Conservation (phyloP, 2,329 filamentous ascomycete genomes). For the Acephala macrosclerotiorum region DNA sequence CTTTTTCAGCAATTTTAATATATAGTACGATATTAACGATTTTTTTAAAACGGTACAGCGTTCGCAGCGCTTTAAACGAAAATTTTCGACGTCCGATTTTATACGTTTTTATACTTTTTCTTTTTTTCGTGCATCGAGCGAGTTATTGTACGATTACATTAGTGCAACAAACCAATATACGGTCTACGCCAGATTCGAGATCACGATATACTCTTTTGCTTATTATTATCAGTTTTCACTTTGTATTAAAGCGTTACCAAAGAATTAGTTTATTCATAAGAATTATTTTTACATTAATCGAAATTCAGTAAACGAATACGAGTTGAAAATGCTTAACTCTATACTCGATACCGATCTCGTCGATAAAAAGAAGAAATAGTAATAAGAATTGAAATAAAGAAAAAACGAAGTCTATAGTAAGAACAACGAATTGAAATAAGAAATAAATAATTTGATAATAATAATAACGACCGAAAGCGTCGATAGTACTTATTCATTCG, state of each 20-base stretch:
- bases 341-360: too few relatives aligned
- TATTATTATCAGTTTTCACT: not conserved
- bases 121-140: not conserved
- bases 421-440: constrained; percentile 5
- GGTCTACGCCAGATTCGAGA: not conserved
- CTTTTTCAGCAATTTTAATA: constrained; percentile 16
- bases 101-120: not conserved
- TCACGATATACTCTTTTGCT: not conserved
- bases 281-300: not conserved
- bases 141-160: not conserved
- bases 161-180: not conserved
- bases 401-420: not conserved
- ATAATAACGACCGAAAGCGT: not conserved
- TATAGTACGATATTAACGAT: constrained; percentile 32
- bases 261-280: not conserved
- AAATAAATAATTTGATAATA: not conserved
- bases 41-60: constrained; percentile 23
- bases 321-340: not conserved
- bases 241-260: not conserved
- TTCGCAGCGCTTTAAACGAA: constrained; percentile 23
- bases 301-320: not conserved
- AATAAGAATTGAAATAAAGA: constrained; percentile 14
- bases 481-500: not conserved
- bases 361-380: too few relatives aligned
- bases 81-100: not conserved